These are phyloP conservation scores for Coemansia sp. DNA, from an alignment of 192 early-diverging fungal genomes.

Conservation along the genomic window DNA sequence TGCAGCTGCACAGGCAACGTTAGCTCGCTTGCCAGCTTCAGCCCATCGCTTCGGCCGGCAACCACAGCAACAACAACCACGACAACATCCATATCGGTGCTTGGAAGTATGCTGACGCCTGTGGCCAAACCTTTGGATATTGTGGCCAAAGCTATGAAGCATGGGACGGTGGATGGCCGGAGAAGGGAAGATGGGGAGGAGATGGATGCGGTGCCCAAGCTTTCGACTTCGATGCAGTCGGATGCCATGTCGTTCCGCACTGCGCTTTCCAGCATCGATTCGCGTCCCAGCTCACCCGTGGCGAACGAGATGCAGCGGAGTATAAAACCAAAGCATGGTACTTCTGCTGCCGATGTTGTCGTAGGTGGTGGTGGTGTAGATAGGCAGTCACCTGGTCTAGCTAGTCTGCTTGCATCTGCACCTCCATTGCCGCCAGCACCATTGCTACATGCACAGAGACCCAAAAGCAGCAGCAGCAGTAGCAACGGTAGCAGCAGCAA, in stretches of 20 bases:
- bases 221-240: slow-evolving; percentile 8
- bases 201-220: background rate
- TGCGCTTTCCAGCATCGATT: slow-evolving; percentile 26
- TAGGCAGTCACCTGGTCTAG: no score
- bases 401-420: no score
- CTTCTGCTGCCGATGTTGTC: no score
- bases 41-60: background rate
- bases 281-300: background rate
- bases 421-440: background rate
- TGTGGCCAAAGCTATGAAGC: background rate
- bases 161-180: background rate
- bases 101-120: background rate
- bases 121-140: background rate
- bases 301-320: background rate
- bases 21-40: background rate
- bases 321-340: background rate
- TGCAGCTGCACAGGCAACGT: background rate
- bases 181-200: background rate
- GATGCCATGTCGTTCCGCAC: slow-evolving; percentile 52
- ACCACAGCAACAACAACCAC: background rate
- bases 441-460: no score
- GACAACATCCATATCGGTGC: background rate
- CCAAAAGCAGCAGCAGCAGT: background rate
- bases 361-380: no score
- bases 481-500: background rate